A percentile compares a stretch with the other conserved stretches of the same genome.
These are phyloP conservation scores for Globisporangium takayamanum DNA, from an alignment of 352 stramenopile genomes.

Conservation along the genomic window DNA sequence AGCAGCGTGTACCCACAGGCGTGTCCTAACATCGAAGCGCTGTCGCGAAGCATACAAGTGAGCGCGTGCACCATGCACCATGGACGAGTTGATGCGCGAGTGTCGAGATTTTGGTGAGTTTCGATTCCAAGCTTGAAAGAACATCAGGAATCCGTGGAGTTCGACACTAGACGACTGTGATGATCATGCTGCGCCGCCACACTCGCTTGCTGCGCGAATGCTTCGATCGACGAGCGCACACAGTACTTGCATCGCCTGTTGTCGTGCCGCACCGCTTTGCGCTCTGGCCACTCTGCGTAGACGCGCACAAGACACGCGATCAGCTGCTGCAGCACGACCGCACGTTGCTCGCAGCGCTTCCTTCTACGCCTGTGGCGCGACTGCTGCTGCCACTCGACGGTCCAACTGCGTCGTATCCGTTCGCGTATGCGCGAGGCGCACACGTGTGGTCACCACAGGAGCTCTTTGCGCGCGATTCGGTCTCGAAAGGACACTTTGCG, in stretches of 20 bases:
- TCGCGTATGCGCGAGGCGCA: slow-evolving; percentile 3
- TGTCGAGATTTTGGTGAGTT: too few relatives aligned
- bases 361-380: slow-evolving; percentile 15
- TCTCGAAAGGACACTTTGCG: slow-evolving; percentile 7
- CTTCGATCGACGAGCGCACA: background rate
- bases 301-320: slow-evolving; percentile 3
- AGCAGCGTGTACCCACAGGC: too few relatives aligned
- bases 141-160: too few relatives aligned
- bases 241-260: background rate
- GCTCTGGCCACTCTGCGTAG: slow-evolving; percentile 26
- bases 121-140: too few relatives aligned
- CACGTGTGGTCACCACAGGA: background rate
- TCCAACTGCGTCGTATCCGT: background rate
- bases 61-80: too few relatives aligned
- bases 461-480: background rate
- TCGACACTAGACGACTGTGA: background rate
- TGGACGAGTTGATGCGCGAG: too few relatives aligned
- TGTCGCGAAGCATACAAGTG: too few relatives aligned
- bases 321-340: slow-evolving; percentile 21
- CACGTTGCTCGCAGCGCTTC: slow-evolving; percentile 14
- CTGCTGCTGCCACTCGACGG: slow-evolving; percentile 22
- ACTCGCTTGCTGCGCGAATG: background rate
- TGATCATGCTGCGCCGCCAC: background rate
- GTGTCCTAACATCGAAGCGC: too few relatives aligned
- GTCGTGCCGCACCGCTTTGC: slow-evolving; percentile 24